Percentiles rank a stretch among this genome's conserved stretches.
phyloP scores from a whole-genome alignment of 108 stramenopile genomes.

The Cyclotella atomus region DNA sequence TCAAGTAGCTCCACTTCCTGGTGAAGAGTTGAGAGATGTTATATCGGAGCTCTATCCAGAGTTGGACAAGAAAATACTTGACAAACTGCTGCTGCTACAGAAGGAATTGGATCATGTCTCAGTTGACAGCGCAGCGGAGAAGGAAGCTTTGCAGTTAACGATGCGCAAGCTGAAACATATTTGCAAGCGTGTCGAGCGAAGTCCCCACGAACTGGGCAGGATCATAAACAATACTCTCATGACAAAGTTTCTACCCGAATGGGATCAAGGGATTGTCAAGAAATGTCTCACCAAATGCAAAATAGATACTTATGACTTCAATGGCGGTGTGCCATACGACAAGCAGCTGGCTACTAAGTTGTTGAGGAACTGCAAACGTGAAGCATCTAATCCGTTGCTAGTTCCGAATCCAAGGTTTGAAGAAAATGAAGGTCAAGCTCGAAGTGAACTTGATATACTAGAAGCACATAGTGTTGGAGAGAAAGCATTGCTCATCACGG shows the following conservation, averaged over 20 bases:
- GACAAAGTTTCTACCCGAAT: slow-evolving; percentile 56
- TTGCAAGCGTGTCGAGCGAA: slow-evolving; percentile 47
- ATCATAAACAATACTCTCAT: slow-evolving; percentile 47
- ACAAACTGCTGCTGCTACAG: slow-evolving; percentile 43
- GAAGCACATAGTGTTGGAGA: slow-evolving; percentile 68
- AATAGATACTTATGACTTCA: slow-evolving; percentile 11
- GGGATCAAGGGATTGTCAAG: slow-evolving; percentile 48
- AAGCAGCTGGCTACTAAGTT: slow-evolving; percentile 22
- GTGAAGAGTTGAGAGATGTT: slow-evolving; percentile 39
- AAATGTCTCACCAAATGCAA: slow-evolving; percentile 43
- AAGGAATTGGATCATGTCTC: slow-evolving; percentile 44
- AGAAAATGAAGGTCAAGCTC: slow-evolving; percentile 52
- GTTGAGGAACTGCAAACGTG: slow-evolving; percentile 32
- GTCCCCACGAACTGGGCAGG: slow-evolving; percentile 26
- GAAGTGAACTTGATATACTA: slow-evolving; percentile 54
- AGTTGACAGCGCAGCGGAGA: slow-evolving; percentile 55
- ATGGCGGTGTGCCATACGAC: background rate
- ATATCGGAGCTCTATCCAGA: slow-evolving; percentile 41
- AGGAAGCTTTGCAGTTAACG: slow-evolving; percentile 48
- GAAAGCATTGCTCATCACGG: slow-evolving; percentile 70
- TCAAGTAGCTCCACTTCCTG: slow-evolving; percentile 38
- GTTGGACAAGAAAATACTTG: slow-evolving; percentile 28
- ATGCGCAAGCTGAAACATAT: slow-evolving; percentile 63
- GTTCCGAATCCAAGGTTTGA: slow-evolving; percentile 56
- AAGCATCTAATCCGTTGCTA: slow-evolving; percentile 45